Evolutionary conservation across 768 basidiomycete species (phyloP), one percentile per base, ranked within the genome.

Genomic region (Amanita fuliginea): DNA sequence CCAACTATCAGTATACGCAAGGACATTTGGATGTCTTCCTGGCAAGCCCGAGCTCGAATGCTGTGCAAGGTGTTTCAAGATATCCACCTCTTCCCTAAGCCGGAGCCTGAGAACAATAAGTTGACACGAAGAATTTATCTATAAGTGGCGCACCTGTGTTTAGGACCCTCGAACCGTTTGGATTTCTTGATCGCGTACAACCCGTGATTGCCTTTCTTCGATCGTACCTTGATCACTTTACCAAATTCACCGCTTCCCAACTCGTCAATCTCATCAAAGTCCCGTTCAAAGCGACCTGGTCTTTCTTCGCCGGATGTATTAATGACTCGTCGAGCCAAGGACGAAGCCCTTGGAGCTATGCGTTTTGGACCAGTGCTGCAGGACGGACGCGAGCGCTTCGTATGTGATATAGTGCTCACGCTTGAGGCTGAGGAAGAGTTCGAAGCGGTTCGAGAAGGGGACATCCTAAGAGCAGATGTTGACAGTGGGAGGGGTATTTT

Each of bases 241-340:
- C 93, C 93, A 65, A 97, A 98, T 61, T 91, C 90, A 11, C 95
- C 95, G 46, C 82, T 83, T 4, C 95, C 95, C 9, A 97, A 72
- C 58, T 83, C 78, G 50, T 86, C 85, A 36, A 91, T 67, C 57
- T 88, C 80, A 7, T 79, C 70, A 60, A 93, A 97, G 39, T 89
- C 81, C 53, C 75, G 79, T 60, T 88, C 86, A 53, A 95, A 92
- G 44, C 77, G 76, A 16, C 84, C 80, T 7, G 72, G 66, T 48
- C 75, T 73, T 48, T 77, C 76, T 42, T 80, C 73, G 45, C 63
- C 60, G 47, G 67, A 67, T 28, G 68, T 58, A 42, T 69, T 70
- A 21, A 70, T 71, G 13, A 64, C 62, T 34, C 66, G 67, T 45
- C 65, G 63, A 24, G 54, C 53, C 35, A 54, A 47, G 34, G 57